These are phyloP conservation scores for Solioccasus polychromus DNA, from an alignment of 768 basidiomycete genomes.

Conservation along the genomic window DNA sequence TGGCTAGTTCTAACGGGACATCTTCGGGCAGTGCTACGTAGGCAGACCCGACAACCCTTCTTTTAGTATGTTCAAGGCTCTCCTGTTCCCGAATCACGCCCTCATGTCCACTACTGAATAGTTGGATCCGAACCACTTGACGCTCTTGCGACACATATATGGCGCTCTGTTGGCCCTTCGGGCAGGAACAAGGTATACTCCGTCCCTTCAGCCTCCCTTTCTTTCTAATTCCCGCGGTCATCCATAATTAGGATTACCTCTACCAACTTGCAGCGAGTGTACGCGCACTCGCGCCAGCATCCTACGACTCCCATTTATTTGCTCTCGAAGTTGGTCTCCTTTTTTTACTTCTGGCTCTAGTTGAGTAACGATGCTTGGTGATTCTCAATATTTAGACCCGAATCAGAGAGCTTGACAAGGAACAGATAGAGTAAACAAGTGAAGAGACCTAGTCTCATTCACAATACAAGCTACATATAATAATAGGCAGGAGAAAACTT, in stretches of 20 bases:
- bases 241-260: conserved; percentile 71
- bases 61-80: conserved; percentile 54
- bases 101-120: conserved; percentile 25
- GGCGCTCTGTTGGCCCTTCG: conserved; percentile 77
- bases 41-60: conserved; percentile 85
- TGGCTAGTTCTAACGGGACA: neutral
- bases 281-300: conserved; percentile 67
- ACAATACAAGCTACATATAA: too few relatives aligned
- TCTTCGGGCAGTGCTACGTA: conserved; percentile 76
- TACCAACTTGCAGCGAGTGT: conserved; percentile 75
- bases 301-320: conserved; percentile 72
- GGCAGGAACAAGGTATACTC: conserved; percentile 77
- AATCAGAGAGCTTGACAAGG: too few relatives aligned
- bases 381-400: too few relatives aligned
- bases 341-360: neutral
- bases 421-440: too few relatives aligned
- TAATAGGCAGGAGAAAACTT: too few relatives aligned
- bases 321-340: conserved; percentile 61
- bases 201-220: too few relatives aligned
- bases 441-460: too few relatives aligned
- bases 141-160: conserved; percentile 64
- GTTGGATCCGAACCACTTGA: conserved; percentile 84
- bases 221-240: neutral
- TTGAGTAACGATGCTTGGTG: too few relatives aligned
- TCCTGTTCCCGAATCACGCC: too few relatives aligned